These are phyloP conservation scores for Aspergillus melleus DNA, from an alignment of 2,329 filamentous ascomycete genomes.

Conservation along the genomic window DNA sequence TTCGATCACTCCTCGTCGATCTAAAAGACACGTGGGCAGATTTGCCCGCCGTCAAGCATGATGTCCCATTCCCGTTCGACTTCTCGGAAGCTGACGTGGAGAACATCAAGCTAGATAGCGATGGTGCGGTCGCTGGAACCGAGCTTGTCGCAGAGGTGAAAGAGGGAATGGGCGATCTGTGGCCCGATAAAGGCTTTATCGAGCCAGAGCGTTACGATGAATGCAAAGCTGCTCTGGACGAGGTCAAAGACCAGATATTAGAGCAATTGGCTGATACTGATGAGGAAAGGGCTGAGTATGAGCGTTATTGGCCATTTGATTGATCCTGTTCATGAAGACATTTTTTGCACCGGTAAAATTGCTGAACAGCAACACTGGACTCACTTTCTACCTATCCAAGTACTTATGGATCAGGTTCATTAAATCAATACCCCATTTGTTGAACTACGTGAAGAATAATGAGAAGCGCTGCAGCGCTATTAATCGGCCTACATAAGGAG, in stretches of 20 bases:
- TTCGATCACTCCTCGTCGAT: constrained; percentile 30
- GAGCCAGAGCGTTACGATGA: constrained; percentile 28
- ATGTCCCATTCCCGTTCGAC: constrained; percentile 25
- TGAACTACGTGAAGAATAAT: too few relatives aligned
- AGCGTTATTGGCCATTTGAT: constrained; percentile 32
- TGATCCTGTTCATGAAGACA: too few relatives aligned
- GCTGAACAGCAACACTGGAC: too few relatives aligned
- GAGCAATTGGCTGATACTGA: constrained; percentile 28
- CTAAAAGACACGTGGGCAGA: constrained; percentile 27
- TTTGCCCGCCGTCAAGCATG: constrained; percentile 19
- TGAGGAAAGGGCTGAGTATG: constrained; percentile 27
- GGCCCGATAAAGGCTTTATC: constrained; percentile 32
- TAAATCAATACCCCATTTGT: too few relatives aligned
- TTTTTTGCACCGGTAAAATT: too few relatives aligned
- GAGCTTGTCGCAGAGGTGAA: constrained; percentile 25
- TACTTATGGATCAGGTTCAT: too few relatives aligned
- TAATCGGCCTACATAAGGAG: too few relatives aligned
- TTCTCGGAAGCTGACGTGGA: constrained; percentile 26
- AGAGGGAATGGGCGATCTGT: constrained; percentile 28
- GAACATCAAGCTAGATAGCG: constrained; percentile 27
- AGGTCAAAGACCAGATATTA: constrained; percentile 27
- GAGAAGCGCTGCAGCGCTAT: too few relatives aligned
- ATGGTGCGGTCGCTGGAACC: constrained; percentile 26
- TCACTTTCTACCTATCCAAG: too few relatives aligned
- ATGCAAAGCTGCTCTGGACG: constrained; percentile 26